phyloP scores from a whole-genome alignment of 345 rosid genomes.

The Odontarrhena argentea region DNA sequence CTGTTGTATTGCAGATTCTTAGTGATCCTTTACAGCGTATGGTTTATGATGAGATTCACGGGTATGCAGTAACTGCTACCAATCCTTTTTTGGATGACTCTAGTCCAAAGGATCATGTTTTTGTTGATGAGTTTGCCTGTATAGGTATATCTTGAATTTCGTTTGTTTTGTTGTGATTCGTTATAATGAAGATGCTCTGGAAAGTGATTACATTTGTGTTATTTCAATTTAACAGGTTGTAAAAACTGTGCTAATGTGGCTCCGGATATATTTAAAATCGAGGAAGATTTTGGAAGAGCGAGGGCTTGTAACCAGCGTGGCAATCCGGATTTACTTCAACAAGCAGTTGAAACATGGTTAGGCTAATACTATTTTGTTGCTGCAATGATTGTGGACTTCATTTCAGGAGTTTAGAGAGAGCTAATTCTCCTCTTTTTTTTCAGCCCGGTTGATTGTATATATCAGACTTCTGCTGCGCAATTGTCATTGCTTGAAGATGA shows the following conservation, averaged over 20 bases:
- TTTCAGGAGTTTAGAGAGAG: background rate
- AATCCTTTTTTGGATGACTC: slow-evolving; percentile 91
- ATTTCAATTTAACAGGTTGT: slow-evolving; percentile 59
- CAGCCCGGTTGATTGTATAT: slow-evolving; percentile 99
- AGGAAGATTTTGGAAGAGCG: slow-evolving; percentile 96
- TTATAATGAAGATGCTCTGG: background rate
- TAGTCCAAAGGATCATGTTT: slow-evolving; percentile 62
- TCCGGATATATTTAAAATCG: slow-evolving; percentile 69
- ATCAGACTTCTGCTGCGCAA: slow-evolving; percentile 91
- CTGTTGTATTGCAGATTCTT: slow-evolving; percentile 65
- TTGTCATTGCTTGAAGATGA: slow-evolving; percentile 95
- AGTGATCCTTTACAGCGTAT: slow-evolving; percentile 95
- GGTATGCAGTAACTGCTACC: slow-evolving; percentile 72
- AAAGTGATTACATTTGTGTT: slow-evolving; percentile 17
- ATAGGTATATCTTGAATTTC: slow-evolving; percentile 56
- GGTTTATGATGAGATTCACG: slow-evolving; percentile 97
- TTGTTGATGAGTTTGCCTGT: slow-evolving; percentile 96
- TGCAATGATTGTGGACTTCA: background rate
- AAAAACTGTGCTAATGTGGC: slow-evolving; percentile 90
- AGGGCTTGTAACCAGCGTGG: slow-evolving; percentile 78
- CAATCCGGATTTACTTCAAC: slow-evolving; percentile 56
- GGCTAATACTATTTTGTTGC: slow-evolving; percentile 1
- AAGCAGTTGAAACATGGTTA: slow-evolving; percentile 94
- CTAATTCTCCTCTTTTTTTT: slow-evolving; percentile 27
- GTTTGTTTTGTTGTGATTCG: background rate